Conservation (phyloP, 2,329 filamentous ascomycete species). For the Fusarium duplospermum region DNA sequence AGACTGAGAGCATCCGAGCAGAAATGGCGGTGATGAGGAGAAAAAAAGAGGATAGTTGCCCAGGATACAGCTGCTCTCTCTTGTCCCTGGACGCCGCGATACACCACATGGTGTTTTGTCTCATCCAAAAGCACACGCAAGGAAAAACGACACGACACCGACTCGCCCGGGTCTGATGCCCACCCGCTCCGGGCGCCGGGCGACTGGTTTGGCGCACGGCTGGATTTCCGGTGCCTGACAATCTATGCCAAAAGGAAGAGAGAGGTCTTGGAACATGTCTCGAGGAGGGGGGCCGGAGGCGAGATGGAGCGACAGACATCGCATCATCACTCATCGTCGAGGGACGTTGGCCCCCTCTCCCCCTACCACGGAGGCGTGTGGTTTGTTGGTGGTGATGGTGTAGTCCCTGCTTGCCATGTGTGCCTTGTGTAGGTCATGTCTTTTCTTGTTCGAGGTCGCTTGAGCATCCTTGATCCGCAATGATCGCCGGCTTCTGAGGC, state of each 20-base stretch:
- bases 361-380: neutral
- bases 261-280: neutral
- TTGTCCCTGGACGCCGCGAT: neutral
- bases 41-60: neutral
- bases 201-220: constrained; percentile 34
- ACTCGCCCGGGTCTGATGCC: constrained; percentile 17
- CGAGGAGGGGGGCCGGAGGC: constrained; percentile 2
- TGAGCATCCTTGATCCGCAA: constrained; percentile 2
- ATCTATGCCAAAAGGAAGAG: constrained; percentile 30
- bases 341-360: neutral
- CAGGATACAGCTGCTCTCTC: neutral
- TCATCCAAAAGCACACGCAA: constrained; percentile 1
- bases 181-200: constrained; percentile 29
- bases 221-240: constrained; percentile 34
- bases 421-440: constrained; percentile 5
- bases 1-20: neutral
- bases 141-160: constrained; percentile 17
- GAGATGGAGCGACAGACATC: constrained; percentile 18
- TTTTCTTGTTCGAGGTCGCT: neutral
- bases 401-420: constrained; percentile 30
- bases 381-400: neutral
- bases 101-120: neutral
- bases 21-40: constrained; percentile 20
- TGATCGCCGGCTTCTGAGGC: constrained; percentile 26
- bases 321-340: neutral